Conservation (phyloP, 208 protist species). For the Crithidia acanthocephali region DNA sequence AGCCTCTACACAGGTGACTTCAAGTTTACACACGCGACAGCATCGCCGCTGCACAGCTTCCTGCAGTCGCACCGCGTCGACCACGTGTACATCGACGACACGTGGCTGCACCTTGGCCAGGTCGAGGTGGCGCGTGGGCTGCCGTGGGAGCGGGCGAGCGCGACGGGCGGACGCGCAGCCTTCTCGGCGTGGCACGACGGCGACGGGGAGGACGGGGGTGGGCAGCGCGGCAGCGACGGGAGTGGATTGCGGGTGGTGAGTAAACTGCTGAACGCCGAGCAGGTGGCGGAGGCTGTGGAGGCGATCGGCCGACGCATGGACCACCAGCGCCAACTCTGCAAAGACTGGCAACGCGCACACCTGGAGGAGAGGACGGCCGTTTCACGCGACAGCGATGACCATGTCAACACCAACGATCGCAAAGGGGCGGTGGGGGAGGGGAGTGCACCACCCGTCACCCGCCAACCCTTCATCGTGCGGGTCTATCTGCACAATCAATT, state of each 20-base stretch:
- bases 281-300: slow-evolving; percentile 73
- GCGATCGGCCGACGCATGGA: slow-evolving; percentile 74
- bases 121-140: slow-evolving; percentile 17
- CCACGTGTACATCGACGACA: slow-evolving; percentile 87
- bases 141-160: background rate
- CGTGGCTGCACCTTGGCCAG: slow-evolving; percentile 78
- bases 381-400: background rate
- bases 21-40: slow-evolving; percentile 49
- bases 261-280: slow-evolving; percentile 65
- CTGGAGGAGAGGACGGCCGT: background rate
- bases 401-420: background rate
- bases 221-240: background rate
- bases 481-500: slow-evolving; percentile 88
- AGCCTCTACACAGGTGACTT: slow-evolving; percentile 88
- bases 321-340: slow-evolving; percentile 39
- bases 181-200: background rate
- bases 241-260: slow-evolving; percentile 45
- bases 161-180: too few species aligned
- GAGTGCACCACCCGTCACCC: background rate
- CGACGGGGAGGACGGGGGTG: background rate
- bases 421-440: too few species aligned
- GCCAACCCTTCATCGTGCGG: slow-evolving; percentile 57
- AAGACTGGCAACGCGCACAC: background rate
- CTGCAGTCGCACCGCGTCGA: slow-evolving; percentile 65
- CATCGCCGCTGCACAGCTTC: slow-evolving; percentile 44